Evolutionary conservation across 345 rosid genomes (phyloP).

Genomic region (Garcia nutans): DNA sequence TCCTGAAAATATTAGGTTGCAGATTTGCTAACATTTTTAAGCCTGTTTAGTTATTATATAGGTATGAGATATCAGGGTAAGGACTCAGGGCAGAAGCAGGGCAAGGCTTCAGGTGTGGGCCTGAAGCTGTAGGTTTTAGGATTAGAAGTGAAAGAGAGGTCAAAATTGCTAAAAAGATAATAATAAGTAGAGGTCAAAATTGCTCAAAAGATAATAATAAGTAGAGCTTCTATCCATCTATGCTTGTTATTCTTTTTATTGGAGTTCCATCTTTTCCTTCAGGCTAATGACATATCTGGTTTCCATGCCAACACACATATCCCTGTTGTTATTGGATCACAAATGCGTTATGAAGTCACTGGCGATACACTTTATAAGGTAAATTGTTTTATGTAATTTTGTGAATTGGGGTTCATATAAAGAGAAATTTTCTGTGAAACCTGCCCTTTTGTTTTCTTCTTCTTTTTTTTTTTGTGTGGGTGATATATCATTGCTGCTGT

Average conservation of each 20-base stretch:
- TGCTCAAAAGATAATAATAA: too few species aligned
- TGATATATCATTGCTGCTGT: conserved; percentile 1
- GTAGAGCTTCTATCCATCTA: not conserved
- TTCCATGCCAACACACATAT: conserved; percentile 93
- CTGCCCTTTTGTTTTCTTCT: not conserved
- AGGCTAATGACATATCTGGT: conserved; percentile 89
- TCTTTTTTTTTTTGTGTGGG: not conserved
- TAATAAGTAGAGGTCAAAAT: too few species aligned
- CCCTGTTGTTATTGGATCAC: conserved; percentile 86
- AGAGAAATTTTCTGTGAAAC: not conserved
- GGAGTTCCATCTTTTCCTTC: conserved; percentile 20
- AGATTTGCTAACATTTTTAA: not conserved
- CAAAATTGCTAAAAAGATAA: not conserved
- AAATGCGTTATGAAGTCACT: conserved; percentile 88
- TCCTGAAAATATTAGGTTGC: too few species aligned
- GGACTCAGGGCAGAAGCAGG: not conserved
- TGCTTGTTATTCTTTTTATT: conserved; percentile 4
- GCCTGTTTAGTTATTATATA: not conserved
- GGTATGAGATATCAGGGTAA: not conserved
- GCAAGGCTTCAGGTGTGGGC: not conserved
- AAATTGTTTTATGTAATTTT: conserved; percentile 8
- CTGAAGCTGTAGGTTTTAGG: not conserved
- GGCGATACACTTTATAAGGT: conserved; percentile 91
- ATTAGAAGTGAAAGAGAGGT: not conserved
- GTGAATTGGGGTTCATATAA: conserved; percentile 1